Evolutionary conservation across 2,329 filamentous ascomycete genomes (phyloP), one percentile per base, ranked within the genome.

Genomic region (Camillea tinctor): DNA sequence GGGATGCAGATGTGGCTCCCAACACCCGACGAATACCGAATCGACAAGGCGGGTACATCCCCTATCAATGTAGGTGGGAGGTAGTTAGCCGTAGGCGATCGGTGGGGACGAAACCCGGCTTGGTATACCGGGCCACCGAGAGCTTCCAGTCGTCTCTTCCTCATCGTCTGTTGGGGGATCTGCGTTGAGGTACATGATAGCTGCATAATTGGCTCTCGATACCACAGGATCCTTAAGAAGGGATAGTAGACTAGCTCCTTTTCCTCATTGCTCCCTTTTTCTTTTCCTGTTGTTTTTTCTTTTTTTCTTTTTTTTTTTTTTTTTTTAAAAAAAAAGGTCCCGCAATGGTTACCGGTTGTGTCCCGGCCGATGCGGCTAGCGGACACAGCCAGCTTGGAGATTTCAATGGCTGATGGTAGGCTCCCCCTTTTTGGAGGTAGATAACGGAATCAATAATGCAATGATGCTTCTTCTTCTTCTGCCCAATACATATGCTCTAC

Each of bases 401-500:
- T 4, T n/a, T 44, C 13, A 44, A 44, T 15, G 36, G 36, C 36
- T 15, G 36, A 9, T 40, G 9, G 36, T 5, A 7, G 26, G 26
- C 7, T 7, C 7, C 26, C 26, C 11, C 36, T 44, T 44, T 30
- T 30, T 30, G 26, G 3, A 30, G 36, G 36, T 44, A 44, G 36
- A 44, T 44, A 44, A 44, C n/a, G 17, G 15, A 44, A 44, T n/a
- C 13, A 44, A 44, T 44, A 44, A 44, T 44, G 36, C 36, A 44
- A 6, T 44, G 36, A 44, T 44, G 36, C 36, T 44, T 44, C 36
- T 44, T 44, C 36, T 44, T 44, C 36, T 44, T 44, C 36, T 44
- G 36, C 13, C 36, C 36, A 44, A n/a, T 44, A 44, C 36, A 44
- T 44, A 44, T 56, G 22, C 55, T 60, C 48, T 58, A 56, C 57